phyloP scores from a whole-genome alignment of 2,329 filamentous ascomycete genomes.

The Alternaria sp. region DNA sequence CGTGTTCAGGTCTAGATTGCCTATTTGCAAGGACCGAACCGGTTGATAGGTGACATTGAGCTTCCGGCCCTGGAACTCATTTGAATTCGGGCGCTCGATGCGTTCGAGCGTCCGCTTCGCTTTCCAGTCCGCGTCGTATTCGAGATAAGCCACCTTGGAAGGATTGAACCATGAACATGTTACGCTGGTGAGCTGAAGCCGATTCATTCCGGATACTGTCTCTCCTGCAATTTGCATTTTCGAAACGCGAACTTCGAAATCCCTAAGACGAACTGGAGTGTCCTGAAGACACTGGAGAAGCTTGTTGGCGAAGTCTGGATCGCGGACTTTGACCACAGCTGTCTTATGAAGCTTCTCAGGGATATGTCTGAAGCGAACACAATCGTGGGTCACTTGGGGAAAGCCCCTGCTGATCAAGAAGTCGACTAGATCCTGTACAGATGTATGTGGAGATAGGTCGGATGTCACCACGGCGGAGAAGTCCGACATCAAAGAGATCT shows the following conservation, averaged over 20 bases:
- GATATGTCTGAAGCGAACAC: background rate
- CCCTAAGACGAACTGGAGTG: background rate
- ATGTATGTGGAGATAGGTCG: background rate
- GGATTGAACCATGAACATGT: constrained; percentile 15
- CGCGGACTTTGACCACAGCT: background rate
- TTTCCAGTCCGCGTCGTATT: background rate
- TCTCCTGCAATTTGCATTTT: constrained; percentile 1
- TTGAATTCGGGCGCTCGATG: background rate
- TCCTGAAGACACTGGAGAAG: background rate
- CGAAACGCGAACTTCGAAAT: background rate
- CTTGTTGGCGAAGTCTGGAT: background rate
- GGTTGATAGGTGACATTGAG: background rate
- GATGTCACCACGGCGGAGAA: background rate
- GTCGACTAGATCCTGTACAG: background rate
- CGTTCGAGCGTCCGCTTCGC: background rate
- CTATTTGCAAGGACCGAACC: background rate
- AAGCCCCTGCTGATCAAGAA: background rate
- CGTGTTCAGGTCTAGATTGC: background rate
- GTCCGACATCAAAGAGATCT: background rate
- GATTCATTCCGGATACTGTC: constrained; percentile 16
- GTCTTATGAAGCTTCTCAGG: background rate
- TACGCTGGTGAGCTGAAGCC: constrained; percentile 23
- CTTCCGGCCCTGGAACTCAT: background rate
- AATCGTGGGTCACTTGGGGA: background rate
- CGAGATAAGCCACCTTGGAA: background rate